Base-by-base conservation (phyloP, 805 yeast genomes). In the Schwanniomyces sp. region DNA sequence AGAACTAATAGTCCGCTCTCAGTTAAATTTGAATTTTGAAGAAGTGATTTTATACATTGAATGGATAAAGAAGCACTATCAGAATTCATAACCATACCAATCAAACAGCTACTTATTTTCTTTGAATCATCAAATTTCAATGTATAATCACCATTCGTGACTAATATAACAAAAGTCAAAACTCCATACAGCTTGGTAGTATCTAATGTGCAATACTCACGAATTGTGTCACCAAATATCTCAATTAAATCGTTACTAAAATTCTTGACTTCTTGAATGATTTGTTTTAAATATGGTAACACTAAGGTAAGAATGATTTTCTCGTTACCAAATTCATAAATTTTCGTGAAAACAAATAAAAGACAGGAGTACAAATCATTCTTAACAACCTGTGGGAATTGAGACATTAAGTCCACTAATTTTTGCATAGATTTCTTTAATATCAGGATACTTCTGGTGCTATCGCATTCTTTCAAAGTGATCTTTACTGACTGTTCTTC, bases 321-420 rank as follows among this genome's bases (percentile, higher is more conserved):
- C 34, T 72, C 72, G 39, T 71, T 67, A 44, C 64, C 56, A 49
- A 57, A 69, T 55, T 80, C 78, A 58, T 78, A 80, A 43, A 86
- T 70, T 55, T 75, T 72, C 6, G 85, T 80, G 48, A 86, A 78
- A 6, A 86, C 75, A 55, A 77, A 84, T 21, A 91, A 64, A 34
- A 87, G 57, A 56, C 96, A 85, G 0, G 91, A 78, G 58, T 81
- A 81, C 26, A 92, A 67, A 61, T 92, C 98, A 10, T 72, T 64
- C 53, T 81, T 81, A 40, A 89, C 86, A 16, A 85, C 74, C 24
- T 74, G 80, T 0, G 95, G 92, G 55, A 91, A 83, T 29, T 69
- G 70, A 12, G 74, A 74, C 18, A 83, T 75, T 84, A 88, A 86
- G 7, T 72, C 80, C n/a, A 83, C 79, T 18, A 88, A 68, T 1